These are phyloP conservation scores for Didymella glomerata DNA, from an alignment of 2,329 filamentous ascomycete genomes.

Conservation along the genomic window DNA sequence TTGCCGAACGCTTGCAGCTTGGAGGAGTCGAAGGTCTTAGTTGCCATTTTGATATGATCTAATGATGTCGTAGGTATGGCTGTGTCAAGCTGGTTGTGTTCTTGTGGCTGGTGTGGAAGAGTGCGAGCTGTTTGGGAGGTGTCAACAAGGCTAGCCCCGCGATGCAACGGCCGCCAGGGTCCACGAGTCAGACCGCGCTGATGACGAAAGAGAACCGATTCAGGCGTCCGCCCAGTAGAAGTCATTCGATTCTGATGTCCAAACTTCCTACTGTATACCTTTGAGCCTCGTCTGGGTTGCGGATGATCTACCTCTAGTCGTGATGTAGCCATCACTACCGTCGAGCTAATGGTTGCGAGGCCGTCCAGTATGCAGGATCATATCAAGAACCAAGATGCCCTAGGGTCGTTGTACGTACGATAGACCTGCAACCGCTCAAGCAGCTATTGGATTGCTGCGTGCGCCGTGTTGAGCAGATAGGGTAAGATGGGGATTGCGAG, in stretches of 20 bases:
- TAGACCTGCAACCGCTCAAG: neutral
- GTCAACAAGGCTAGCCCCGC: slow-evolving; percentile 20
- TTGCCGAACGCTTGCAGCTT: slow-evolving; percentile 75
- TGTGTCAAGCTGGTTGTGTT: slow-evolving; percentile 15
- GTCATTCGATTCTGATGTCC: neutral
- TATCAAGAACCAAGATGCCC: neutral
- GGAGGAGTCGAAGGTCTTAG: slow-evolving; percentile 63
- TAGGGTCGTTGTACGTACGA: neutral
- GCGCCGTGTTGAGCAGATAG: neutral
- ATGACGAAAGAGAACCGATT: slow-evolving; percentile 19
- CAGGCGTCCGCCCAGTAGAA: neutral
- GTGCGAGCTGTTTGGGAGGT: slow-evolving; percentile 13
- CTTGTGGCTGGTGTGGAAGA: slow-evolving; percentile 19
- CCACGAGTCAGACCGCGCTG: slow-evolving; percentile 29
- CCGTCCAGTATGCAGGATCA: neutral
- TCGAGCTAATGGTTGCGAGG: neutral
- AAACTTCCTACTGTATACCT: neutral
- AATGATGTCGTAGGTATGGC: slow-evolving; percentile 1
- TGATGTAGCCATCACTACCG: no score
- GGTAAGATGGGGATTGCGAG: neutral
- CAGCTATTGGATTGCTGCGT: neutral
- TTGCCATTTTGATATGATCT: slow-evolving; percentile 37
- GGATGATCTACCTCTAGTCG: no score
- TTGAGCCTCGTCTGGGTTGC: no score
- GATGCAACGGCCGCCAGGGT: slow-evolving; percentile 28